Percentiles rank a stretch among this genome's conserved stretches.
Conservation (phyloP, 495 filamentous ascomycete species). For the Zalerion maritima region DNA sequence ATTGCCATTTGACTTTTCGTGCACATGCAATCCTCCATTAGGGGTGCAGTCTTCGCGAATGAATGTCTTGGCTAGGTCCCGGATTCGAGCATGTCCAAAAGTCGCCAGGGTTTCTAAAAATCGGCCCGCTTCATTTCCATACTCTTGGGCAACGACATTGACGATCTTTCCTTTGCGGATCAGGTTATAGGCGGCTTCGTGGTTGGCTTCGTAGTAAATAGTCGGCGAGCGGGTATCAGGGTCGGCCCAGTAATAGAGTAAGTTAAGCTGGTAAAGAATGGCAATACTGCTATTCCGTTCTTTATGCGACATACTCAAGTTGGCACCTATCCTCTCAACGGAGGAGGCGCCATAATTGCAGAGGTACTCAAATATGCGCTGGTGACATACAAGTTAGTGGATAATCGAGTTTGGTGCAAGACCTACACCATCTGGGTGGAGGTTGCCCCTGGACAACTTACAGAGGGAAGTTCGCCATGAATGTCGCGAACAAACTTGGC, state of each 20-base stretch:
- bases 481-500: constrained; percentile 75
- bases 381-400: neutral
- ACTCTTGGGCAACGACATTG: constrained; percentile 51
- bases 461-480: constrained; percentile 79
- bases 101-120: constrained; percentile 61
- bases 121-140: constrained; percentile 52
- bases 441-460: constrained; percentile 33
- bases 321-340: constrained; percentile 45
- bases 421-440: neutral
- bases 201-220: constrained; percentile 69
- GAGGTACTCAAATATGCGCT: constrained; percentile 72
- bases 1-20: constrained; percentile 2
- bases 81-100: constrained; percentile 61
- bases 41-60: constrained; percentile 3
- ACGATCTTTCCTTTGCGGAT: constrained; percentile 72
- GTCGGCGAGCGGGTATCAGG: constrained; percentile 40
- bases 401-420: constrained; percentile 1
- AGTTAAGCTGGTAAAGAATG: constrained; percentile 75
- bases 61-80: constrained; percentile 43
- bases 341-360: constrained; percentile 63
- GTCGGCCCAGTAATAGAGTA: constrained; percentile 62
- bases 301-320: constrained; percentile 49
- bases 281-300: constrained; percentile 65
- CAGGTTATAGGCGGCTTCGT: constrained; percentile 60
- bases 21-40: constrained; percentile 20